Conservation (phyloP, 2,329 filamentous ascomycete species). For the Erysiphe neolycopersici region DNA sequence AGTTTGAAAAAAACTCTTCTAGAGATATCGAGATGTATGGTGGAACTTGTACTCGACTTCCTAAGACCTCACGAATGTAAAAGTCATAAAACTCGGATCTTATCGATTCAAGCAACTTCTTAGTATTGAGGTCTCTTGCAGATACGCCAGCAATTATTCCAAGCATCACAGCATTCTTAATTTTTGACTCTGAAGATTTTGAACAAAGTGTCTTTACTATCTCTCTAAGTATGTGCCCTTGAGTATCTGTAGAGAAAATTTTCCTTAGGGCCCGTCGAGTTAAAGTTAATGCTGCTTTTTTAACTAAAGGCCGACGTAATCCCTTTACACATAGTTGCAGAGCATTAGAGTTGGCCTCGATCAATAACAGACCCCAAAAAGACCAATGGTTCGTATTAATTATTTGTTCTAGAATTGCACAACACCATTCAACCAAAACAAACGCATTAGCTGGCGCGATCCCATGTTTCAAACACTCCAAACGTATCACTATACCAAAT, state of each 20-base stretch:
- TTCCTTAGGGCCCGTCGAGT: conserved; percentile 58
- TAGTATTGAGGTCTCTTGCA: conserved; percentile 38
- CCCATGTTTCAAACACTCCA: conserved; percentile 48
- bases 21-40: conserved; percentile 35
- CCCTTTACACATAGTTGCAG: conserved; percentile 53
- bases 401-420: conserved; percentile 47
- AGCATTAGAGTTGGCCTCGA: conserved; percentile 42
- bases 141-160: conserved; percentile 75
- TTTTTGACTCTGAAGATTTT: conserved; percentile 35
- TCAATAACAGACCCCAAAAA: conserved; percentile 34
- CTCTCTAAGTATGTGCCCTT: conserved; percentile 14
- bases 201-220: conserved; percentile 39
- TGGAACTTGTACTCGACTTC: conserved; percentile 46
- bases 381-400: conserved; percentile 35
- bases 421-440: conserved; percentile 75
- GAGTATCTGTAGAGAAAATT: conserved; percentile 29
- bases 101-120: conserved; percentile 30
- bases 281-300: conserved; percentile 46
- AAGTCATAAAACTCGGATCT: conserved; percentile 58
- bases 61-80: conserved; percentile 62
- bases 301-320: conserved; percentile 34
- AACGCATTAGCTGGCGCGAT: conserved; percentile 64
- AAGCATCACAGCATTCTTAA: conserved; percentile 50
- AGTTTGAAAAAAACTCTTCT: conserved; percentile 57
- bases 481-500: conserved; percentile 38